Conservation (phyloP, 2,329 filamentous ascomycete genomes). For the Nemania bipapillata region DNA sequence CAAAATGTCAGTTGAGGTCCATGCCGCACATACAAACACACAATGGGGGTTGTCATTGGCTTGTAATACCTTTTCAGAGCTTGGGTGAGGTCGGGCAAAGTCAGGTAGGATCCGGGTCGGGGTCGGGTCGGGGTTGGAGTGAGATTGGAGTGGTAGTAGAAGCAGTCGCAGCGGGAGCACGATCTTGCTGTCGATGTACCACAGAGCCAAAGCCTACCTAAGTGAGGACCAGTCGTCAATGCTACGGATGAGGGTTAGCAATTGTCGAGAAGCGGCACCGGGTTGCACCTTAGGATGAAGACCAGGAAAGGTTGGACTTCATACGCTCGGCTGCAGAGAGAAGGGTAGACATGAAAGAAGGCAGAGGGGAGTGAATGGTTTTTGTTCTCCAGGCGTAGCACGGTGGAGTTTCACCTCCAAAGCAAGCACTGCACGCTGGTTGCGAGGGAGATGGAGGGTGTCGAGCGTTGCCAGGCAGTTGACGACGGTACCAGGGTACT, state of each 20-base stretch:
- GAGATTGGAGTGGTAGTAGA: background rate
- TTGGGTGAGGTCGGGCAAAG: background rate
- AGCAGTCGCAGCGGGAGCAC: background rate
- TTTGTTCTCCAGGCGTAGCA: conserved; percentile 43
- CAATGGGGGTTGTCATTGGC: background rate
- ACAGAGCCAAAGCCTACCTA: conserved; percentile 27
- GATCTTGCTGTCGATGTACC: conserved; percentile 24
- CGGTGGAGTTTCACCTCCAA: conserved; percentile 45
- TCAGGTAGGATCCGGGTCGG: conserved; percentile 18
- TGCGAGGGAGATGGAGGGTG: conserved; percentile 47
- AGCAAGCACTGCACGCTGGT: conserved; percentile 36
- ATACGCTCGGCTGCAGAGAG: conserved; percentile 42
- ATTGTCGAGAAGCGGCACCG: conserved; percentile 45
- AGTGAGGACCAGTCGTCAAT: conserved; percentile 40
- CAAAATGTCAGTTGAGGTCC: conserved; percentile 23
- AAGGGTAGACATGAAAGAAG: conserved; percentile 38
- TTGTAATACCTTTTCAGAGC: background rate
- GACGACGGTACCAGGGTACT: conserved; percentile 22
- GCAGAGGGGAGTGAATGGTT: conserved; percentile 47
- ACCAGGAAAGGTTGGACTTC: conserved; percentile 38
- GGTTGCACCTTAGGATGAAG: conserved; percentile 35
- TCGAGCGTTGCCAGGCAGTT: conserved; percentile 47
- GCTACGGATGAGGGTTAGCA: conserved; percentile 39
- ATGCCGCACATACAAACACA: background rate
- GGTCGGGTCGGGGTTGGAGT: conserved; percentile 9